Evolutionary conservation across 2,329 filamentous ascomycete genomes (phyloP).

Genomic region (Xylariaceae sp.): DNA sequence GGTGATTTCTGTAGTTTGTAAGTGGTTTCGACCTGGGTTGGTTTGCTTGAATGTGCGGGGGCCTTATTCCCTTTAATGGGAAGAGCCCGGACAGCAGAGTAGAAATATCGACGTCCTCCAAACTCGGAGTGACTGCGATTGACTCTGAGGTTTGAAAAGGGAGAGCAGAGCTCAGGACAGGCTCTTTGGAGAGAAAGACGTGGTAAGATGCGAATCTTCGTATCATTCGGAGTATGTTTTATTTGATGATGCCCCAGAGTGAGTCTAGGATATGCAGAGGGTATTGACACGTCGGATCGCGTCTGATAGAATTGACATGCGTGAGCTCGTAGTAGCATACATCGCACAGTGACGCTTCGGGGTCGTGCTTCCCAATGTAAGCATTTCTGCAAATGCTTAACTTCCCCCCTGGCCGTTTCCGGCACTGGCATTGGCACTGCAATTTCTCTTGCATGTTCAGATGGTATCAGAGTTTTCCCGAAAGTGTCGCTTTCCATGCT

Average conservation of each 20-base stretch:
- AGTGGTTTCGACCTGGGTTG: too few relatives aligned
- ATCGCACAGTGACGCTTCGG: conserved; percentile 6
- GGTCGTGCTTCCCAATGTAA: conserved; percentile 8
- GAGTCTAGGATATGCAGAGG: conserved; percentile 1
- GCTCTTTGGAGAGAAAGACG: neutral
- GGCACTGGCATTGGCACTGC: conserved; percentile 7
- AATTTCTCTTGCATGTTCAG: too few relatives aligned
- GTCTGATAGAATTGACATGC: conserved; percentile 3
- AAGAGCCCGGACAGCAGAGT: too few relatives aligned
- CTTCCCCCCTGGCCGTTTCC: neutral
- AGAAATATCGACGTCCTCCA: too few relatives aligned
- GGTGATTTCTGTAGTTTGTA: too few relatives aligned
- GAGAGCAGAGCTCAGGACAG: neutral
- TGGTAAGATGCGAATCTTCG: neutral
- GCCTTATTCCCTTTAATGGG: too few relatives aligned
- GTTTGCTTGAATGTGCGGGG: too few relatives aligned
- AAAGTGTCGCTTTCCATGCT: too few relatives aligned
- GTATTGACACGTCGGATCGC: conserved; percentile 6
- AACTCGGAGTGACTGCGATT: too few relatives aligned
- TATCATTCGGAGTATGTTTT: neutral
- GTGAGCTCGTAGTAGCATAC: conserved; percentile 7
- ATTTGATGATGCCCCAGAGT: neutral
- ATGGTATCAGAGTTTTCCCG: too few relatives aligned
- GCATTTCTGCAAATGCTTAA: conserved; percentile 2
- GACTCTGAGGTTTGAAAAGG: too few relatives aligned